Base-by-base conservation (phyloP, 768 basidiomycete species). In the Paxillus ammoniavirescens region DNA sequence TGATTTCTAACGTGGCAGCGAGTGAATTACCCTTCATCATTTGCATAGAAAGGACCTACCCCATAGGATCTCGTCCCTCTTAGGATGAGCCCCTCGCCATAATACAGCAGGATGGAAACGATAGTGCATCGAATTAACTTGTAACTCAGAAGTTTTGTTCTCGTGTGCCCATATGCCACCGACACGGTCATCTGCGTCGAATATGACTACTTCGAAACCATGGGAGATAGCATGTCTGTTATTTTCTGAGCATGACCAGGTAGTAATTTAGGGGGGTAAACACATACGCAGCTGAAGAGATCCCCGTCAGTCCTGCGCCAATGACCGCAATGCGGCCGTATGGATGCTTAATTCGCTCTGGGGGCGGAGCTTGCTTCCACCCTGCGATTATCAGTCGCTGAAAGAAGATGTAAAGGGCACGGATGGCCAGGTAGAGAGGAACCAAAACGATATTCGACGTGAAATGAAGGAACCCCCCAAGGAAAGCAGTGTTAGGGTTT, bases 131-230 rank as follows among this genome's bases (percentile, higher is more conserved):
- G 77, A 79, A 62, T 79, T 80, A 41, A 82, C 69, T 59, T 82
- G 81, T 0, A 82, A 68, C 6, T 75, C 75, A 1, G 76, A 78
- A 0, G 79, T 78, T n/a, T 63, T 67, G 61, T 81, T 82, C 38
- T 80, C 79, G 35, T 75, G 69, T 0, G 77, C 67, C 80, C 80
- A 82, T 30, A 82, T 78, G 0, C 80, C 80, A 30, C 79, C 81
- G 0, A 60, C 56, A 7, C 61, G 57, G 14, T 70, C 60, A 17
- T 53, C 55, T n/a, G 63, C 66, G 60, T 81, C 80, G 58, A 72
- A 80, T 2, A 82, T 72, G 23, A 77, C 75, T 10, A 81, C 79
- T 31, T 82, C 79, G 53, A 82, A 81, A 15, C 77, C 77, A 54
- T 81, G 79, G 0, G 77, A 72, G 23, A 79, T 72, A 28, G 73